Base-by-base conservation (phyloP, 495 filamentous ascomycete species). In the Wilcoxina mikolae region DNA sequence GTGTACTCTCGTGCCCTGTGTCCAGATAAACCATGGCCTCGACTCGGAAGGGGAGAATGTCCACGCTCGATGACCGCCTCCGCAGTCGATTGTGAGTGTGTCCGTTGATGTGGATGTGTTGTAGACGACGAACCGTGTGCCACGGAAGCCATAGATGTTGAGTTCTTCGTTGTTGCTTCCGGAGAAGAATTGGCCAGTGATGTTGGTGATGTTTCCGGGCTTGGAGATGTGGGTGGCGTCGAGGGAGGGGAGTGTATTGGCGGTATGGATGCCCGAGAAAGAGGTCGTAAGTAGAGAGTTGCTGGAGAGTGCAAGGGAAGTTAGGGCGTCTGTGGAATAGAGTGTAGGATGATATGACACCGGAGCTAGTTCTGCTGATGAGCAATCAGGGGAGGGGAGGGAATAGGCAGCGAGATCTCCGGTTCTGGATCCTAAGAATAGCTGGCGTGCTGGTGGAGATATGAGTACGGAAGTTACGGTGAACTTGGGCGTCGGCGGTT, bases 61-160 rank as follows among this genome's bases (percentile, higher is more conserved):
- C 75, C 82, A 95, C 11, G 72, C 75, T 17, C 93, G 76, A 58
- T 94, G 86, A 0, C 77, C 78, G 22, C 90, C 90, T 17, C 89
- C 88, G 60, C 91, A 94, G 15, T 85, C 78, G 9, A 93, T 72
- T 0, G 69, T 72, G 44, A 81, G 74, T 4, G 87, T 64, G 60
- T 89, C 83, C 23, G 74, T 70, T 27, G 83, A 75, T 9, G 67
- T 70, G 0, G 76, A 76, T 53, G 83, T 82, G 64, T 93, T 84
- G 76, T 84, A 88, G 22, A 85, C 73, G 12, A 94, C 69, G 56
- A 96, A 94, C 29, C 77, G 69, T 47, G 78, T 84, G 53, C 83
- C 78, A 23, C 74, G 77, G 67, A 95, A 96, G 11, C 91, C 91
- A 68, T 81, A 84, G 23, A 94, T 62, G 51, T 85, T 70, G 1